Evolutionary conservation across 805 yeast genomes (phyloP).

Genomic region (Metschnikowia continentalis): DNA sequence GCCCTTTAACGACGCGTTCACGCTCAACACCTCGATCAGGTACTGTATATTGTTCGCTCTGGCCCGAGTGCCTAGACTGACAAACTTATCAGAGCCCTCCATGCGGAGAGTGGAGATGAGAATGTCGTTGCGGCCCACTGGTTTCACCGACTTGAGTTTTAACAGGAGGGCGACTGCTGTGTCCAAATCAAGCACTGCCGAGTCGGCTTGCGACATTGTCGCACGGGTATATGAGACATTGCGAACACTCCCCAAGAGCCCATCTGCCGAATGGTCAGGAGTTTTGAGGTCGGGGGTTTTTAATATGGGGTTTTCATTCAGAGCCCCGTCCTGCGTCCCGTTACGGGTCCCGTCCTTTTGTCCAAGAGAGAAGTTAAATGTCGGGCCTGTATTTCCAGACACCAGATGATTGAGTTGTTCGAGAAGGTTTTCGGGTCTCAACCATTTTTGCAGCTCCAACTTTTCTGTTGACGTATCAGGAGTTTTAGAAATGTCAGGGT

Average conservation of each 20-base stretch:
- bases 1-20: neutral
- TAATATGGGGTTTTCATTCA: neutral
- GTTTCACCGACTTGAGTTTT: conserved; percentile 43
- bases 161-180: conserved; percentile 40
- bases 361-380: neutral
- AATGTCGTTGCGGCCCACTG: conserved; percentile 44
- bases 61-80: conserved; percentile 7
- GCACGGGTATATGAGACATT: neutral
- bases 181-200: conserved; percentile 18
- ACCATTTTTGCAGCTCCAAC: neutral
- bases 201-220: neutral
- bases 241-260: neutral
- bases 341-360: neutral
- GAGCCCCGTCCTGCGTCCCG: too few species aligned
- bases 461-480: neutral
- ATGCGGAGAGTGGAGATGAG: conserved; percentile 47
- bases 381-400: neutral
- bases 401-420: conserved; percentile 10
- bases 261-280: neutral
- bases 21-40: neutral
- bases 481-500: too few species aligned
- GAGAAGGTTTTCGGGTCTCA: conserved; percentile 5
- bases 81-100: conserved; percentile 42
- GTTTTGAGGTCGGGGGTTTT: neutral
- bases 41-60: neutral